phyloP scores from a whole-genome alignment of 1,284 basidiomycete genomes.

The Marasmius tenuissimus region DNA sequence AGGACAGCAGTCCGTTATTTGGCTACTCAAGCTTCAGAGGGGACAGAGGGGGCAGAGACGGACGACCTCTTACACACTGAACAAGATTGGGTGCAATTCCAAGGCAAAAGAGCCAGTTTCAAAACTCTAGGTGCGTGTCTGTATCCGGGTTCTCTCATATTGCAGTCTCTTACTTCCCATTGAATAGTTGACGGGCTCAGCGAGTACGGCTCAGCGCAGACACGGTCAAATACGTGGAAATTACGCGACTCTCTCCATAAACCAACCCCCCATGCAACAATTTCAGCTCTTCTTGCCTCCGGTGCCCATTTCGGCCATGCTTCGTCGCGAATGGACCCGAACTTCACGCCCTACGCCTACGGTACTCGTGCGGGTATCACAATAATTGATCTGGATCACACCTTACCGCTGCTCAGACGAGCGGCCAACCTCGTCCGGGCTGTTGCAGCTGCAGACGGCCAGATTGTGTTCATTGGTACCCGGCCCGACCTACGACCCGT shows the following conservation, averaged over 20 bases:
- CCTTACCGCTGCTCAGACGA: slow-evolving; percentile 87
- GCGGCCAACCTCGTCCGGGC: slow-evolving; percentile 87
- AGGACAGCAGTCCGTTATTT: slow-evolving; percentile 17
- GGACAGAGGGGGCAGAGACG: slow-evolving; percentile 17
- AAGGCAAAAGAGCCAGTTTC: slow-evolving; percentile 53
- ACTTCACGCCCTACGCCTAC: slow-evolving; percentile 93
- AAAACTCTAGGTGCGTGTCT: slow-evolving; percentile 51
- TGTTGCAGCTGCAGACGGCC: slow-evolving; percentile 80
- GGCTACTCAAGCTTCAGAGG: slow-evolving; percentile 34
- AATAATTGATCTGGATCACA: slow-evolving; percentile 95
- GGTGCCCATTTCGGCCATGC: slow-evolving; percentile 95
- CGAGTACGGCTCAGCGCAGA: slow-evolving; percentile 79
- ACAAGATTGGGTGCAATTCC: slow-evolving; percentile 68
- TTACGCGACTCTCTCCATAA: slow-evolving; percentile 73
- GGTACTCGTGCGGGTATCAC: slow-evolving; percentile 89
- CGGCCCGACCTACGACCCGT: slow-evolving; percentile 75
- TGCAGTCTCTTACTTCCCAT: too few relatives aligned
- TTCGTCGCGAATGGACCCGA: slow-evolving; percentile 78
- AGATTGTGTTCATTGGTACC: slow-evolving; percentile 90
- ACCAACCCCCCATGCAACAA: slow-evolving; percentile 68
- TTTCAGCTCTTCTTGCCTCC: slow-evolving; percentile 89
- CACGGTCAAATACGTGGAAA: slow-evolving; percentile 67
- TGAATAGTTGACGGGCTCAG: slow-evolving; percentile 63
- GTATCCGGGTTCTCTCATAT: slow-evolving; percentile 4
- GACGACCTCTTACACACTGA: slow-evolving; percentile 38